Percentiles rank a stretch among this genome's conserved stretches.
These are phyloP conservation scores for Paraphoma chrysanthemicola DNA, from an alignment of 2,329 filamentous ascomycete genomes.

Conservation along the genomic window DNA sequence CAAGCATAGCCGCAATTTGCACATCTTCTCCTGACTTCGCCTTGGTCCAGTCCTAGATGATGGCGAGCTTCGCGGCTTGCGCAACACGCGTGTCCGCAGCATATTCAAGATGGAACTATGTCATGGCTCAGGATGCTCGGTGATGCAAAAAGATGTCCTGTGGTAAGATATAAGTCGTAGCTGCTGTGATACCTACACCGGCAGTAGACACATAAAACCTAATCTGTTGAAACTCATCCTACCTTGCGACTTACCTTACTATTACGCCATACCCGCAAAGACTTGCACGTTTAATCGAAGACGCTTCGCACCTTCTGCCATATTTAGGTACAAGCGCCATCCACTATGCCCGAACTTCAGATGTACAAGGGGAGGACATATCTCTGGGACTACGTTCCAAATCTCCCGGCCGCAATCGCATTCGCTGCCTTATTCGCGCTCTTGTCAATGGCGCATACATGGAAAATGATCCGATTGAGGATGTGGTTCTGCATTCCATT, in stretches of 20 bases:
- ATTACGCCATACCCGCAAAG: not conserved
- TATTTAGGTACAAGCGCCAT: not conserved
- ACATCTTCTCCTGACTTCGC: not conserved
- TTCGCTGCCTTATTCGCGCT: conserved; percentile 56
- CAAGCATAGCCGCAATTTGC: not conserved
- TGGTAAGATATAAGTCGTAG: not conserved
- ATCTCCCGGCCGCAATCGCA: conserved; percentile 53
- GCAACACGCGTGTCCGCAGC: conserved; percentile 10
- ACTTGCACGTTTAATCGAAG: not conserved
- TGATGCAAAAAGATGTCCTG: too few species aligned
- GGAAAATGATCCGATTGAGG: conserved; percentile 46
- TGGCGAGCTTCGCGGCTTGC: not conserved
- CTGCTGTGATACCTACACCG: not conserved
- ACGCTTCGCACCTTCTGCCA: too few species aligned
- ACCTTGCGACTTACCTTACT: not conserved
- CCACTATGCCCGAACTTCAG: conserved; percentile 13
- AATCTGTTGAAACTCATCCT: not conserved
- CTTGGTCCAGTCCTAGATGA: not conserved
- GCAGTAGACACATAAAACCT: not conserved
- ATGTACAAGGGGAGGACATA: conserved; percentile 13
- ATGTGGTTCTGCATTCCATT: conserved; percentile 59
- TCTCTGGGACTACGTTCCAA: conserved; percentile 50
- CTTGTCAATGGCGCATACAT: conserved; percentile 50
- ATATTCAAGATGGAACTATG: not conserved
- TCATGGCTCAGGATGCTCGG: too few species aligned